Base-by-base conservation (phyloP, 2,329 filamentous ascomycete genomes). In the Rutstroemia sp. region DNA sequence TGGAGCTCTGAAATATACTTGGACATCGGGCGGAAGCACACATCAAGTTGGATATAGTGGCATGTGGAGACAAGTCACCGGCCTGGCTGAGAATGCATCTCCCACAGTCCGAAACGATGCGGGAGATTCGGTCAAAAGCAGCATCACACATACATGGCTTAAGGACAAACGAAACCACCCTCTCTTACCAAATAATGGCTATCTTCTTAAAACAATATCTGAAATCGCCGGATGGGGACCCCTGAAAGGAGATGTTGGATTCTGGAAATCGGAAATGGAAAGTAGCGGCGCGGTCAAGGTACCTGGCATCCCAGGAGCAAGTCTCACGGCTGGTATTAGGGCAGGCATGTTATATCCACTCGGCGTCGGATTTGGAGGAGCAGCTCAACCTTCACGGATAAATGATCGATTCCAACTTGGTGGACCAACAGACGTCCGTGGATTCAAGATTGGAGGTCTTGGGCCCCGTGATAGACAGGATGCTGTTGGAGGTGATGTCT, bases 351-450 rank as follows among this genome's bases (percentile, higher is more conserved):
- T 99, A 8, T 95, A 87, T 69, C 94, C 94, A 1, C 76, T 99
- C 16, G 80, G 88, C 1, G 74, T 87, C 7, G 83, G 83, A 6
- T 81, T 78, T 63, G 71, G 74, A 16, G 45, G 68, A 63, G 50
- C 75, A 19, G 79, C 86, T 0, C 76, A 80, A 23, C 82, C 86
- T 4, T 95, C 89, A 63, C 84, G 89, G 30, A 81, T 97, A 67
- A 96, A 95, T 69, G 94, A 99, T 71, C 89, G 94, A 46, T 99
- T 99, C 75, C 84, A 91, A 67, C 87, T 99, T 34, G 94, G 94
- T 45, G 94, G 94, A 0, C 92, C 94, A 3, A 96, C 91, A 3
- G 92, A 96, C 68, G 89, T 99, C 14, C 88, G 94, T 55, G 94
- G 94, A 2, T 99, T 99, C 78, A 86, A 90, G 58, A 81, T 95